phyloP scores from a whole-genome alignment of 139 green algal species.

The Haematococcus lacustris region DNA sequence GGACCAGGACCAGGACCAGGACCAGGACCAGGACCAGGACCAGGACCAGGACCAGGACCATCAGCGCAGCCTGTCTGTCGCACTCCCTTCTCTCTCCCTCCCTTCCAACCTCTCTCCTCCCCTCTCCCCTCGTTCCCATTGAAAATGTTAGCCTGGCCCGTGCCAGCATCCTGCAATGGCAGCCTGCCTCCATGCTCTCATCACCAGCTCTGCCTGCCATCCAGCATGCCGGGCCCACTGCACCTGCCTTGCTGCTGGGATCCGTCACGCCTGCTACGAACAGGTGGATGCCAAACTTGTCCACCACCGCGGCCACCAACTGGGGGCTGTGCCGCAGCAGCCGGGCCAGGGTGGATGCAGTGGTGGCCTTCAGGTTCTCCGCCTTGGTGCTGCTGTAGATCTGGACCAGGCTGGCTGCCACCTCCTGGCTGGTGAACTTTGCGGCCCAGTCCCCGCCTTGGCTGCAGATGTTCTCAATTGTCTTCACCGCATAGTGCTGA shows the following conservation, averaged over 20 bases:
- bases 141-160: too few relatives aligned
- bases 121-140: too few relatives aligned
- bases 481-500: conserved; percentile 91
- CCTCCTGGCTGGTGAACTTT: conserved; percentile 46
- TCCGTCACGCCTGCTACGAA: conserved; percentile 42
- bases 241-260: conserved; percentile 20
- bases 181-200: too few relatives aligned
- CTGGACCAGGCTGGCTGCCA: conserved; percentile 39
- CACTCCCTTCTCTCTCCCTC: too few relatives aligned
- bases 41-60: too few relatives aligned
- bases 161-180: too few relatives aligned
- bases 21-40: too few relatives aligned
- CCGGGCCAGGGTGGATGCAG: conserved; percentile 60
- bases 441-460: conserved; percentile 67
- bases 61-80: too few relatives aligned
- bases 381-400: conserved; percentile 32
- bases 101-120: too few relatives aligned
- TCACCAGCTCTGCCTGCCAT: too few relatives aligned
- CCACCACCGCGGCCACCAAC: conserved; percentile 37
- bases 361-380: conserved; percentile 64
- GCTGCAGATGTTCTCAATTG: conserved; percentile 87
- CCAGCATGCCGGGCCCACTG: too few relatives aligned
- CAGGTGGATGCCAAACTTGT: conserved; percentile 40
- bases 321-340: conserved; percentile 45
- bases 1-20: too few relatives aligned